Evolutionary conservation across 2,329 filamentous ascomycete genomes (phyloP).

Genomic region (Fonsecaea nubica): DNA sequence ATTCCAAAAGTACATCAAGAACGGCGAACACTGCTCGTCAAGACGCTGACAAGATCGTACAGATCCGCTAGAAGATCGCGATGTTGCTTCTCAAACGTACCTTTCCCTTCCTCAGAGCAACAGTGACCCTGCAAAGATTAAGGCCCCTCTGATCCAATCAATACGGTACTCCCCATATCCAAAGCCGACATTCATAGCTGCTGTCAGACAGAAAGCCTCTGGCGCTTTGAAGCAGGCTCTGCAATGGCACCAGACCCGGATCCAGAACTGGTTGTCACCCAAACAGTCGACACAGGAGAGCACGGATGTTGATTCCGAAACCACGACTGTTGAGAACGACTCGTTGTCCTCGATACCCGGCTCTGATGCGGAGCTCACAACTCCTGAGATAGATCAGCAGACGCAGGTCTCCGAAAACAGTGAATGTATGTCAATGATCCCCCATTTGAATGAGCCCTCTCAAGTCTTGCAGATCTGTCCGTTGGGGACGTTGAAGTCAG

Average conservation of each 20-base stretch:
- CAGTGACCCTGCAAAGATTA: neutral
- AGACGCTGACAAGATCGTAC: constrained; percentile 1
- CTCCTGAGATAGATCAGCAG: neutral
- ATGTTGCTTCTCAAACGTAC: too few relatives aligned
- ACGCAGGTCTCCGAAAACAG: neutral
- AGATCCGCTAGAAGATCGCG: neutral
- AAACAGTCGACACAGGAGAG: neutral
- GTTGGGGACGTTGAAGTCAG: neutral
- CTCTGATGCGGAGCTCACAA: neutral
- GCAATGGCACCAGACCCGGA: neutral
- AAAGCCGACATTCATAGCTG: constrained; percentile 12
- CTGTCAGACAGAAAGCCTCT: constrained; percentile 18
- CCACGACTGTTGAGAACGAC: neutral
- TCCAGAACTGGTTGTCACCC: neutral
- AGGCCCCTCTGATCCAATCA: constrained; percentile 2
- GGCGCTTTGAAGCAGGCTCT: constrained; percentile 13
- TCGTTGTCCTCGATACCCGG: neutral
- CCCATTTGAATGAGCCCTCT: neutral
- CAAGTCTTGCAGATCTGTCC: constrained; percentile 14
- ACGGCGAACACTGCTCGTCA: neutral
- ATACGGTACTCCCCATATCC: constrained; percentile 12
- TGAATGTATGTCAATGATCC: constrained; percentile 4
- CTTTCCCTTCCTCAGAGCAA: neutral
- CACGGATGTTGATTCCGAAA: neutral
- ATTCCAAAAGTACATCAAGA: neutral